These are phyloP conservation scores for Hyaloscypha hepaticicola DNA, from an alignment of 495 filamentous ascomycete genomes.

Conservation along the genomic window DNA sequence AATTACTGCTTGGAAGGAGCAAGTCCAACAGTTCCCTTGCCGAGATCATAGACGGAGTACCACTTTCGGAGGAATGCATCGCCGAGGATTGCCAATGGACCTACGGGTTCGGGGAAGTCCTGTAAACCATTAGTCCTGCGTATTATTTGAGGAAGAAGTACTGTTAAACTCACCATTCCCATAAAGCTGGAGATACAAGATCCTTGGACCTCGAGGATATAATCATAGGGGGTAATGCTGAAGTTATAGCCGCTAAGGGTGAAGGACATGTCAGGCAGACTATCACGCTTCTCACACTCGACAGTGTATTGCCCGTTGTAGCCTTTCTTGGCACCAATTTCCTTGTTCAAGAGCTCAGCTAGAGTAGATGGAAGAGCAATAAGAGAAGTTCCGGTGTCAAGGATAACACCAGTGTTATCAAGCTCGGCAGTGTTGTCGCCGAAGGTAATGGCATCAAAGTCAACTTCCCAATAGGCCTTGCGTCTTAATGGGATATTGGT, in stretches of 20 bases:
- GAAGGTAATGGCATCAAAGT: constrained; percentile 87
- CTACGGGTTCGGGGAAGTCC: constrained; percentile 49
- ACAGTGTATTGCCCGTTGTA: constrained; percentile 94
- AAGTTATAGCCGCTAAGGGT: constrained; percentile 86
- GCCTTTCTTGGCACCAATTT: constrained; percentile 97
- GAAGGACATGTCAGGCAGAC: constrained; percentile 85
- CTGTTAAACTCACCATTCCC: constrained; percentile 87
- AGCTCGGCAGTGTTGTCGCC: constrained; percentile 81
- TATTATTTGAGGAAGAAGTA: background rate
- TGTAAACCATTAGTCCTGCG: constrained; percentile 8
- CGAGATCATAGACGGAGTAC: constrained; percentile 96
- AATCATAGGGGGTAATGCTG: constrained; percentile 84
- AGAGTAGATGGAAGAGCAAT: constrained; percentile 91
- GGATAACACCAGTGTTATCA: constrained; percentile 90
- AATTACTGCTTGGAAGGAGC: constrained; percentile 66
- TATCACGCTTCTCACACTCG: constrained; percentile 81
- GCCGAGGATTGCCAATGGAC: constrained; percentile 92
- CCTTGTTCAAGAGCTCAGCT: constrained; percentile 94
- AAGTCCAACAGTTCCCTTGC: constrained; percentile 79
- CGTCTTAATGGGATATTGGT: constrained; percentile 90
- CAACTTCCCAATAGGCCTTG: constrained; percentile 99
- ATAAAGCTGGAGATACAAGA: constrained; percentile 97
- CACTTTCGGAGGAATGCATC: constrained; percentile 96
- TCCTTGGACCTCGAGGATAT: constrained; percentile 93
- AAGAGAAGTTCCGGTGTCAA: constrained; percentile 98